These are phyloP conservation scores for Ophiostoma piceae DNA, from an alignment of 2,329 filamentous ascomycete species.

Conservation along the genomic window DNA sequence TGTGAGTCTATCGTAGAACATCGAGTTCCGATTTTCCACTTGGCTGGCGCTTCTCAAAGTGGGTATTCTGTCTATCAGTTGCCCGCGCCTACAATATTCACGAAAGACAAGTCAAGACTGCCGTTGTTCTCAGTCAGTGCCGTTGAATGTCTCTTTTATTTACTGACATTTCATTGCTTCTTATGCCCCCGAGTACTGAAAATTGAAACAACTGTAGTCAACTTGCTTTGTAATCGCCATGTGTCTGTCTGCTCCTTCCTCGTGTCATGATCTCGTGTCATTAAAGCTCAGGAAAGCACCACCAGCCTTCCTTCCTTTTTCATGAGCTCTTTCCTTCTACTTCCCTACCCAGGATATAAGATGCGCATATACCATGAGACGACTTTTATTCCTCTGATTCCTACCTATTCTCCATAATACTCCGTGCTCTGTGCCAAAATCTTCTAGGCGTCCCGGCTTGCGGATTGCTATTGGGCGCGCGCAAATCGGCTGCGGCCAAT, in stretches of 20 bases:
- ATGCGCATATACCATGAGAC: neutral
- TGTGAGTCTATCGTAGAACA: too few species aligned
- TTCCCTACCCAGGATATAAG: neutral
- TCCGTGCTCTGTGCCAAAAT: neutral
- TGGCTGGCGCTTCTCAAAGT: neutral
- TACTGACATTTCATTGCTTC: too few species aligned
- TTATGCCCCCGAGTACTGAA: neutral
- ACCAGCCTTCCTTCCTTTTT: neutral
- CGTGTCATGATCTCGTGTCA: neutral
- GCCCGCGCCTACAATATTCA: neutral
- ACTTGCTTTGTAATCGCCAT: neutral
- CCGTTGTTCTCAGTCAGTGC: too few species aligned
- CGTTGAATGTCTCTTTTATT: neutral
- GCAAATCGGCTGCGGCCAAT: conserved; percentile 33
- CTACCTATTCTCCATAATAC: neutral
- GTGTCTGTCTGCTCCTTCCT: neutral
- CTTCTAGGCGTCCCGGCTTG: conserved; percentile 12
- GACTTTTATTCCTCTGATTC: neutral
- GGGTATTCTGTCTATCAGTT: neutral
- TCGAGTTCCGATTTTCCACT: neutral
- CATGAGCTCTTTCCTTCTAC: neutral
- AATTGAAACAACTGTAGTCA: neutral
- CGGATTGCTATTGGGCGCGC: conserved; percentile 23
- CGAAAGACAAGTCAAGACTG: too few species aligned
- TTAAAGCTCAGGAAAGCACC: neutral